Percentiles rank a stretch among this genome's conserved stretches.
Evolutionary conservation across 768 basidiomycete genomes (phyloP).

Genomic region (Amanita rubescens): DNA sequence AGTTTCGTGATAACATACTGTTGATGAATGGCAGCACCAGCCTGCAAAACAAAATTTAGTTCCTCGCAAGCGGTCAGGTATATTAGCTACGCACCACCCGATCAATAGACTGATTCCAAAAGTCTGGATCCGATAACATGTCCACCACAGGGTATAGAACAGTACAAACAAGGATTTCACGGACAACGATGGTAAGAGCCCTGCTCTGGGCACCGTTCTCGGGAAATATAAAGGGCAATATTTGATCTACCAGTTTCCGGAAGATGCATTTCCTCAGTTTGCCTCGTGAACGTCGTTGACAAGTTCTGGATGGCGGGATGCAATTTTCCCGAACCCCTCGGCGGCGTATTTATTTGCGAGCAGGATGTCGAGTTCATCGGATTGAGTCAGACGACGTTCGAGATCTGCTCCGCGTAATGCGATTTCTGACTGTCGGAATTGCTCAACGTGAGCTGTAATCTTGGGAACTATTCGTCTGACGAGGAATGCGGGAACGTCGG

Average conservation of each 20-base stretch:
- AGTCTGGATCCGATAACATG: conserved; percentile 92
- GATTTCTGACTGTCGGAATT: conserved; percentile 85
- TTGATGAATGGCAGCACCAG: conserved; percentile 45
- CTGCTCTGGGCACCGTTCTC: conserved; percentile 65
- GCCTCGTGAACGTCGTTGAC: conserved; percentile 82
- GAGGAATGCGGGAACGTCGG: conserved; percentile 70
- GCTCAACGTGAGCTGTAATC: conserved; percentile 82
- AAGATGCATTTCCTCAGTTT: conserved; percentile 88
- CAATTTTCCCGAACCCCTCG: conserved; percentile 53
- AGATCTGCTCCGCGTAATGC: conserved; percentile 76
- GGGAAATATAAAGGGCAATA: conserved; percentile 70
- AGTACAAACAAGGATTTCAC: conserved; percentile 79
- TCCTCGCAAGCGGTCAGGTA: background rate
- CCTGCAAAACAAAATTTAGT: conserved; percentile 19
- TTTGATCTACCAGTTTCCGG: conserved; percentile 56
- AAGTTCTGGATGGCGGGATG: conserved; percentile 86
- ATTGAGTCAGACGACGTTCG: conserved; percentile 78
- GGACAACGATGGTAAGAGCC: conserved; percentile 61
- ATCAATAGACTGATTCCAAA: conserved; percentile 92
- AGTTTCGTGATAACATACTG: conserved; percentile 24
- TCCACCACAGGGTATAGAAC: conserved; percentile 86
- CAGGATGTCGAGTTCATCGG: conserved; percentile 83
- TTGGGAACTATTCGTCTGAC: conserved; percentile 86
- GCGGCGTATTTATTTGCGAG: conserved; percentile 77
- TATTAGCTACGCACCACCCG: conserved; percentile 59